Evolutionary conservation across 2,329 filamentous ascomycete genomes (phyloP).

Genomic region (Aspergillus sp.): DNA sequence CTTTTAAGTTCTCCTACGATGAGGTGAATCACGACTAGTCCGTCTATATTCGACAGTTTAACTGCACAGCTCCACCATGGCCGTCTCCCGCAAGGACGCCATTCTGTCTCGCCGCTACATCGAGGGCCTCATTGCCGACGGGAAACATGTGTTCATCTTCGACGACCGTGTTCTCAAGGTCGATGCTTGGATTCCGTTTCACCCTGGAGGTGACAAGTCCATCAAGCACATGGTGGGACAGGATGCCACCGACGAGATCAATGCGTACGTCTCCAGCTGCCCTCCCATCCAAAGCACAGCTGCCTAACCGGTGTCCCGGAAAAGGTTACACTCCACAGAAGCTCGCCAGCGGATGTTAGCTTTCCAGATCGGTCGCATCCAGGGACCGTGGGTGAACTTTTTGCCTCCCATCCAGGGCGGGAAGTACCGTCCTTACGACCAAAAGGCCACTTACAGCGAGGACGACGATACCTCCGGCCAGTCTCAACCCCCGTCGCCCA

Average conservation of each 20-base stretch:
- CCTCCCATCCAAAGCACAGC: conserved; percentile 8
- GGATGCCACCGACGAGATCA: conserved; percentile 93
- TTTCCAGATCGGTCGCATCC: conserved; percentile 79
- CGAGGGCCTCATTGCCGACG: conserved; percentile 80
- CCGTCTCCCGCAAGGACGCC: conserved; percentile 42
- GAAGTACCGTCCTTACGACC: conserved; percentile 61
- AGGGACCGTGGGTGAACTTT: conserved; percentile 85
- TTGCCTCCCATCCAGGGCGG: conserved; percentile 89
- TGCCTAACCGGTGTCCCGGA: conserved; percentile 12
- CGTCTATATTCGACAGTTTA: not conserved
- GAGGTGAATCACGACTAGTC: not conserved
- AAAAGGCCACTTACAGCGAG: conserved; percentile 39
- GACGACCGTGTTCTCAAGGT: conserved; percentile 80
- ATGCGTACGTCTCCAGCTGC: conserved; percentile 62
- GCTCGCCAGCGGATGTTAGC: conserved; percentile 73
- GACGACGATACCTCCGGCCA: conserved; percentile 48
- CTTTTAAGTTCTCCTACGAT: not conserved
- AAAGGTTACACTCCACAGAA: conserved; percentile 77
- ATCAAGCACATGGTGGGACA: conserved; percentile 91
- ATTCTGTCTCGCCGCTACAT: conserved; percentile 65
- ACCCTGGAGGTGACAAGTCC: conserved; percentile 87
- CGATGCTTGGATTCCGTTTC: conserved; percentile 83
- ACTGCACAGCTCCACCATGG: conserved; percentile 6
- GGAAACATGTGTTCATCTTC: conserved; percentile 75
- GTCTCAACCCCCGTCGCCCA: conserved; percentile 58